Evolutionary conservation across 192 early-diverging fungal genomes (phyloP).

Genomic region (Entophlyctis helioformis): DNA sequence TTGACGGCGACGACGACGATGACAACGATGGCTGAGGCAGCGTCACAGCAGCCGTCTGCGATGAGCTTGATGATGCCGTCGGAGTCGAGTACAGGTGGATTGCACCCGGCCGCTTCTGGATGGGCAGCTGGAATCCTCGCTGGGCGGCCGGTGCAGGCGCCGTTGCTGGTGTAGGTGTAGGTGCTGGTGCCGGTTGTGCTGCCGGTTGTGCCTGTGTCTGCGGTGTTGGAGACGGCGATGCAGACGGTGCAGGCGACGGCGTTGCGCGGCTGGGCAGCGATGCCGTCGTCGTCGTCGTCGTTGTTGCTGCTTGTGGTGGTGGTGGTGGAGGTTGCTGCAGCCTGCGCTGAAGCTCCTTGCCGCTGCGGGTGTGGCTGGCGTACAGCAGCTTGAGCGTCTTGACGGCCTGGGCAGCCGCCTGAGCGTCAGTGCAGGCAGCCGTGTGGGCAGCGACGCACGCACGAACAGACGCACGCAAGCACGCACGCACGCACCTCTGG

Average conservation of each 20-base stretch:
- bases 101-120: too few relatives aligned
- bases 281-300: neutral
- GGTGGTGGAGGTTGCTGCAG: conserved; percentile 16
- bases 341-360: conserved; percentile 48
- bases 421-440: neutral
- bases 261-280: too few relatives aligned
- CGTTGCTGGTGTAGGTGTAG: neutral
- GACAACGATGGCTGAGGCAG: too few relatives aligned
- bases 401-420: conserved; percentile 27
- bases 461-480: neutral
- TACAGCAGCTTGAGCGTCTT: conserved; percentile 56
- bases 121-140: too few relatives aligned
- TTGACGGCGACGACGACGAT: too few relatives aligned
- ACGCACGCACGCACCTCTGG: conserved; percentile 24
- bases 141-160: too few relatives aligned
- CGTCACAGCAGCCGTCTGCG: too few relatives aligned
- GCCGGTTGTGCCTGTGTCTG: neutral
- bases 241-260: too few relatives aligned
- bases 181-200: neutral
- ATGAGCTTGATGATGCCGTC: too few relatives aligned
- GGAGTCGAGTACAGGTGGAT: too few relatives aligned
- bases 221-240: too few relatives aligned
- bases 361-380: conserved; percentile 53
- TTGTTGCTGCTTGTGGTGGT: conserved; percentile 6
- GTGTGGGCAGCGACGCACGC: neutral